A percentile compares a stretch with the other conserved stretches of the same genome.
Evolutionary conservation across 1,284 basidiomycete genomes (phyloP).

Genomic region (Sanghuangporus sanghuang): DNA sequence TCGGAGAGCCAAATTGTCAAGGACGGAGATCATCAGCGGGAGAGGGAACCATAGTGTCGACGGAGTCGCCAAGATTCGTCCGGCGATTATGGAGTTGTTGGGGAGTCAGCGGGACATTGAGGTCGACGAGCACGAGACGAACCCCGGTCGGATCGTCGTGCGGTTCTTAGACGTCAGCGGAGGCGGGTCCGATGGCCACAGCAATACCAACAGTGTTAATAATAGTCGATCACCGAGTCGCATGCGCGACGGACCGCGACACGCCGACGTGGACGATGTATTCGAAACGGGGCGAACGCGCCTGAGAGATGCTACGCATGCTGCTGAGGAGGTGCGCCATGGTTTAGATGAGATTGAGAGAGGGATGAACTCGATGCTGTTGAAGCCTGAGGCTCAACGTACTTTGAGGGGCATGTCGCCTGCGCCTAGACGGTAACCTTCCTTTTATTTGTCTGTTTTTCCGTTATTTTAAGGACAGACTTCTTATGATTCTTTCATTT

Average conservation of each 20-base stretch:
- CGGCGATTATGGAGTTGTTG: conserved; percentile 9
- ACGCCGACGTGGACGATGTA: conserved; percentile 4
- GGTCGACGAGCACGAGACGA: conserved; percentile 8
- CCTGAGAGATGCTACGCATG: neutral
- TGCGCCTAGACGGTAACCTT: neutral
- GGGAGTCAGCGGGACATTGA: neutral
- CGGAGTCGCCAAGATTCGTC: conserved; percentile 13
- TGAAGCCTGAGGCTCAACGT: neutral
- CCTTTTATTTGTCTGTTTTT: neutral
- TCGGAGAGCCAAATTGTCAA: neutral
- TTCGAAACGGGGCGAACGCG: conserved; percentile 5
- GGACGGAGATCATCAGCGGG: conserved; percentile 10
- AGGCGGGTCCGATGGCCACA: neutral
- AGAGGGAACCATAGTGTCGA: conserved; percentile 14
- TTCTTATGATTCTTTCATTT: neutral
- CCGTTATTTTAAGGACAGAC: neutral
- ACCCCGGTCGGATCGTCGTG: conserved; percentile 13
- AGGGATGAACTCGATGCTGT: conserved; percentile 2
- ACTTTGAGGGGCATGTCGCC: neutral
- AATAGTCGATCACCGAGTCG: neutral
- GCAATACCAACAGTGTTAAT: neutral
- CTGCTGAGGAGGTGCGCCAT: conserved; percentile 1
- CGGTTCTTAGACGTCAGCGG: neutral
- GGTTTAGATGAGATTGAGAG: conserved; percentile 8
- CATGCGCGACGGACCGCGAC: neutral